These are phyloP conservation scores for Pisolithus sp. DNA, from an alignment of 768 basidiomycete species.

Conservation along the genomic window DNA sequence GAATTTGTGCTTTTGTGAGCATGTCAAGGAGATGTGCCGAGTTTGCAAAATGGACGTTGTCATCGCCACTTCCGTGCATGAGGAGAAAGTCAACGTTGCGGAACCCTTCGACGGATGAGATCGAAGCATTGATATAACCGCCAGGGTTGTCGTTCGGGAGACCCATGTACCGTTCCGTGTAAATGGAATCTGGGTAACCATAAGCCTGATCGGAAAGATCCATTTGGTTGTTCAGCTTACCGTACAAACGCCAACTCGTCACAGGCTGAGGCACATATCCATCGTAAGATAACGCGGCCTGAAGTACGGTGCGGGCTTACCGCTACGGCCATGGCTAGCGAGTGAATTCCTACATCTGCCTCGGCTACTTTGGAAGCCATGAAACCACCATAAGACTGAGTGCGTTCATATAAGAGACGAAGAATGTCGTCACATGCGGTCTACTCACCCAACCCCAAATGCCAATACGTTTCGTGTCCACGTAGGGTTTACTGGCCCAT, in stretches of 20 bases:
- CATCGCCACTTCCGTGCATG: constrained; percentile 91
- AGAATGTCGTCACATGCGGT: not conserved
- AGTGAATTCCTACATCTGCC: constrained; percentile 83
- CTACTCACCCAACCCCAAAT: constrained; percentile 94
- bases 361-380: constrained; percentile 93
- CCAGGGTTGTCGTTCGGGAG: constrained; percentile 68
- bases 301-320: constrained; percentile 30
- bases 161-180: constrained; percentile 97
- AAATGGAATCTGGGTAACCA: constrained; percentile 68
- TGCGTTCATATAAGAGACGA: constrained; percentile 3
- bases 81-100: constrained; percentile 72
- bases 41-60: constrained; percentile 95
- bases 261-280: constrained; percentile 52
- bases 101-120: constrained; percentile 87
- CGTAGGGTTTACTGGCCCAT: constrained; percentile 83
- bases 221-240: constrained; percentile 31
- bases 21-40: constrained; percentile 89
- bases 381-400: constrained; percentile 91
- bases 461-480: constrained; percentile 83
- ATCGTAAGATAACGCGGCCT: constrained; percentile 7
- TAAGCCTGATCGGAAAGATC: constrained; percentile 1
- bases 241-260: constrained; percentile 79
- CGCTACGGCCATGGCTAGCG: constrained; percentile 85
- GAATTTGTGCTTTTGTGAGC: constrained; percentile 71
- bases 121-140: constrained; percentile 88